Conservation (phyloP, 176 grass and related monocot species). For the Rhipidocladum racemiflorum region DNA sequence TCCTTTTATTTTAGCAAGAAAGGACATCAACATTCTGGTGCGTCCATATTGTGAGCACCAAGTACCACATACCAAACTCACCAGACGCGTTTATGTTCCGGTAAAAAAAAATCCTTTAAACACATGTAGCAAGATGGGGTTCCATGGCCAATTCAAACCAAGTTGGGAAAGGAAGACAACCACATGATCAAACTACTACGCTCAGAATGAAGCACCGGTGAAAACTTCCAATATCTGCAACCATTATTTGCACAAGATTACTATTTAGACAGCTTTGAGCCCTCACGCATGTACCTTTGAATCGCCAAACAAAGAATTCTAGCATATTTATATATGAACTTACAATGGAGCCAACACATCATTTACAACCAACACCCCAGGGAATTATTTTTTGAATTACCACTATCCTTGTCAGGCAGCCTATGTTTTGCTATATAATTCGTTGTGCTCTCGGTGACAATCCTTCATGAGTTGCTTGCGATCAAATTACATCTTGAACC, state of each 20-base stretch:
- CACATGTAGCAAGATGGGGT: neutral
- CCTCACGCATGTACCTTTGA: constrained; percentile 23
- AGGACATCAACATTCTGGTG: neutral
- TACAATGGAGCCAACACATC: constrained; percentile 35
- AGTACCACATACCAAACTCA: neutral
- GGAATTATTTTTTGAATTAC: constrained; percentile 32
- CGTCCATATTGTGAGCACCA: neutral
- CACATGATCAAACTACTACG: neutral
- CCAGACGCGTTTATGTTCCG: neutral
- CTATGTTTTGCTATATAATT: constrained; percentile 24
- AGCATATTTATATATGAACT: constrained; percentile 37
- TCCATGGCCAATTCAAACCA: neutral
- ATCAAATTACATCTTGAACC: constrained; percentile 55
- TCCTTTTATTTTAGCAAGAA: neutral
- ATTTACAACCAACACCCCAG: constrained; percentile 41
- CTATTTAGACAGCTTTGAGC: constrained; percentile 22
- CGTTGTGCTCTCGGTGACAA: neutral
- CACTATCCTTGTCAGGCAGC: neutral
- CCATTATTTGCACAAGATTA: constrained; percentile 48
- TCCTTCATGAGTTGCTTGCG: neutral
- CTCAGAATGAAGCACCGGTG: constrained; percentile 12
- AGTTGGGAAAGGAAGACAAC: neutral
- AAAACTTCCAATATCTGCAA: constrained; percentile 39
- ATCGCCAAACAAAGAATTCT: constrained; percentile 47
- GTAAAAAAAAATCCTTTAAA: neutral